Evolutionary conservation across 805 yeast species (phyloP).

Genomic region (Nakazawaea molendinolei): DNA sequence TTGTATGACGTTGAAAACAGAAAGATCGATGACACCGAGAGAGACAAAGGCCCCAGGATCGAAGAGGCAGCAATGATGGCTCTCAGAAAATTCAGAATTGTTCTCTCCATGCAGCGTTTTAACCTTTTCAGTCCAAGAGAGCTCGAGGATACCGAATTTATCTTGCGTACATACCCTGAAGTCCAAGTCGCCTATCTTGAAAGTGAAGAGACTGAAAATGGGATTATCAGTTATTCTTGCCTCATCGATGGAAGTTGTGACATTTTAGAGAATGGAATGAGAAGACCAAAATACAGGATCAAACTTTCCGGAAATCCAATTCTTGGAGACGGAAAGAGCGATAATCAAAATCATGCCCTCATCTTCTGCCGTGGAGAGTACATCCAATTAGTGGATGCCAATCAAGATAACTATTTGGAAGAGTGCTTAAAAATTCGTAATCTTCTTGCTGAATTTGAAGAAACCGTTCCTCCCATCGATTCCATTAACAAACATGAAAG

Average conservation of each 20-base stretch:
- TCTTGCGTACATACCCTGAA: constrained; percentile 61
- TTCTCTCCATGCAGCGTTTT: constrained; percentile 61
- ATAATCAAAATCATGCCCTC: constrained; percentile 73
- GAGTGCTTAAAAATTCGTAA: constrained; percentile 76
- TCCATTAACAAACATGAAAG: constrained; percentile 22
- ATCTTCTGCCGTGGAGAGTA: constrained; percentile 77
- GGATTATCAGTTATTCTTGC: constrained; percentile 46
- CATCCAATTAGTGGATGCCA: constrained; percentile 75
- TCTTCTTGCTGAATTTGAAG: constrained; percentile 73
- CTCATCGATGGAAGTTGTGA: constrained; percentile 69
- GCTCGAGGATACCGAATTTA: constrained; percentile 49
- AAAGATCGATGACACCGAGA: constrained; percentile 23
- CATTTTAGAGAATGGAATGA: constrained; percentile 47
- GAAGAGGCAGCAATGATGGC: constrained; percentile 49
- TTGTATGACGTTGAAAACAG: constrained; percentile 49
- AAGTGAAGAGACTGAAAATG: constrained; percentile 37
- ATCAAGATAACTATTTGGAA: constrained; percentile 77
- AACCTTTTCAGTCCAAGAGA: constrained; percentile 48
- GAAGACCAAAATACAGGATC: constrained; percentile 58
- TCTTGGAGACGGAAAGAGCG: constrained; percentile 80
- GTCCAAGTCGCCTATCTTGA: constrained; percentile 59
- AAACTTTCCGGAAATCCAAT: constrained; percentile 75
- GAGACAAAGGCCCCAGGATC: constrained; percentile 28
- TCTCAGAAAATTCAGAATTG: constrained; percentile 54
- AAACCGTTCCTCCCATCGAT: constrained; percentile 23